Conservation (phyloP, 1,139 yeast genomes). For the Blastobotrys raffinosifermentans region DNA sequence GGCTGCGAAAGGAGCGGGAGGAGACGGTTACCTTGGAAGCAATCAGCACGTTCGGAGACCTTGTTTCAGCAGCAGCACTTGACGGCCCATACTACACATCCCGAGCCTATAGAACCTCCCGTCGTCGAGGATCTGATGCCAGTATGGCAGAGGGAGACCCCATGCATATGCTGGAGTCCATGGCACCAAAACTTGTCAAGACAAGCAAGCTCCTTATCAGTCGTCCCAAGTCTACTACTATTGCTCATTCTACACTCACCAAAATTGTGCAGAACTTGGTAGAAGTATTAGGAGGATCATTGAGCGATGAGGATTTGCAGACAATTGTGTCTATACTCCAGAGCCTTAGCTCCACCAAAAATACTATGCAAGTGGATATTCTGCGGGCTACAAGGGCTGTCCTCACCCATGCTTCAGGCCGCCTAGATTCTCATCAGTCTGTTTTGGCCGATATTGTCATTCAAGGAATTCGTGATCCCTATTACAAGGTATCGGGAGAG, state of each 20-base stretch:
- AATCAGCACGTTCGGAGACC: slow-evolving; percentile 27
- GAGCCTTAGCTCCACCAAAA: slow-evolving; percentile 10
- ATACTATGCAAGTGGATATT: slow-evolving; percentile 20
- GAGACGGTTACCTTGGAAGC: slow-evolving; percentile 36
- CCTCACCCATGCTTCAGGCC: slow-evolving; percentile 10
- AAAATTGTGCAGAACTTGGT: slow-evolving; percentile 16
- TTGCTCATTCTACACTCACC: slow-evolving; percentile 17
- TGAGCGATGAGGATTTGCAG: slow-evolving; percentile 12
- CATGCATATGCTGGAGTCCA: slow-evolving; percentile 14
- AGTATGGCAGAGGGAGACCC: slow-evolving; percentile 29
- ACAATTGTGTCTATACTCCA: slow-evolving; percentile 12
- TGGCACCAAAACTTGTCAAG: slow-evolving; percentile 20
- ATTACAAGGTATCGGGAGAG: slow-evolving; percentile 49
- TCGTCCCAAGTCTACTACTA: slow-evolving; percentile 12
- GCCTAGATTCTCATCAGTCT: slow-evolving; percentile 21
- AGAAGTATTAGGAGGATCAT: slow-evolving; percentile 10
- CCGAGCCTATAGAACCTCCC: slow-evolving; percentile 22
- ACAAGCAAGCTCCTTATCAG: slow-evolving; percentile 17
- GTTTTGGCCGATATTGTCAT: slow-evolving; percentile 37
- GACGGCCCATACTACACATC: slow-evolving; percentile 24
- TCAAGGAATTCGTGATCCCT: slow-evolving; percentile 40
- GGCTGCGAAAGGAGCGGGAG: slow-evolving; percentile 34
- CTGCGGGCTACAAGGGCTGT: slow-evolving; percentile 20
- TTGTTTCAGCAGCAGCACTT: slow-evolving; percentile 27
- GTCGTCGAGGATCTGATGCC: slow-evolving; percentile 33